These are phyloP conservation scores for Gymnopilus junonius DNA, from an alignment of 768 basidiomycete genomes.

Conservation along the genomic window DNA sequence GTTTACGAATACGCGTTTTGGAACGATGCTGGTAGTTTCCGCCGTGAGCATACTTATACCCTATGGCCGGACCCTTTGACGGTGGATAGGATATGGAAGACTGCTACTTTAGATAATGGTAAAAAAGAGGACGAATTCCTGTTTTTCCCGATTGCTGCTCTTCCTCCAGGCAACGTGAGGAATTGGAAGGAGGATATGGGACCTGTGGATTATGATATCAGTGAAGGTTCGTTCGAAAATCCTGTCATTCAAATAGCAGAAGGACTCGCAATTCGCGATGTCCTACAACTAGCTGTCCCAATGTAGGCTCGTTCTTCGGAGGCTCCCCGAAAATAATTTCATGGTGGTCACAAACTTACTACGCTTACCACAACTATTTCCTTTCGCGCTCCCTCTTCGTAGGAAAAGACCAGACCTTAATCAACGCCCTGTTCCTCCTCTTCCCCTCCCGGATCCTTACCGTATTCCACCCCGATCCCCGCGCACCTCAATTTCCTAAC, in stretches of 20 bases:
- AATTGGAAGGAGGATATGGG: slow-evolving; percentile 51
- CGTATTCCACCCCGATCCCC: slow-evolving; percentile 43
- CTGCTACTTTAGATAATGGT: slow-evolving; percentile 34
- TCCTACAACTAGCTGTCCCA: too few relatives aligned
- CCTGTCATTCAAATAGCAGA: neutral
- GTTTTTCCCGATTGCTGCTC: slow-evolving; percentile 48
- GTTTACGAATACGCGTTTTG: slow-evolving; percentile 59
- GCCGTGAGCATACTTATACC: slow-evolving; percentile 43
- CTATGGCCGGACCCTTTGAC: slow-evolving; percentile 50
- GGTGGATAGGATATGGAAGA: slow-evolving; percentile 45
- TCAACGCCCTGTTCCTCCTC: slow-evolving; percentile 41
- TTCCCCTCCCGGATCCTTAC: slow-evolving; percentile 48
- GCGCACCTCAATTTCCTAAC: slow-evolving; percentile 21
- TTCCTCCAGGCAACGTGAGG: slow-evolving; percentile 36
- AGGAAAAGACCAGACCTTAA: slow-evolving; percentile 59
- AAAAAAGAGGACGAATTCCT: slow-evolving; percentile 42
- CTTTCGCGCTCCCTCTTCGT: slow-evolving; percentile 48
- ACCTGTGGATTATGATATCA: slow-evolving; percentile 52
- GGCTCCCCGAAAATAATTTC: slow-evolving; percentile 45
- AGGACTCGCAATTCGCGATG: too few relatives aligned
- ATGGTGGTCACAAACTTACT: slow-evolving; percentile 52
- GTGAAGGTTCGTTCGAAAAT: slow-evolving; percentile 45
- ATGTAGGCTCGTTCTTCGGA: slow-evolving; percentile 67
- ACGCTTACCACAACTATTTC: slow-evolving; percentile 56
- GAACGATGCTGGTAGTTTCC: slow-evolving; percentile 59